Conservation (phyloP, 768 basidiomycete genomes). For the Punctularia strigosozonata region DNA sequence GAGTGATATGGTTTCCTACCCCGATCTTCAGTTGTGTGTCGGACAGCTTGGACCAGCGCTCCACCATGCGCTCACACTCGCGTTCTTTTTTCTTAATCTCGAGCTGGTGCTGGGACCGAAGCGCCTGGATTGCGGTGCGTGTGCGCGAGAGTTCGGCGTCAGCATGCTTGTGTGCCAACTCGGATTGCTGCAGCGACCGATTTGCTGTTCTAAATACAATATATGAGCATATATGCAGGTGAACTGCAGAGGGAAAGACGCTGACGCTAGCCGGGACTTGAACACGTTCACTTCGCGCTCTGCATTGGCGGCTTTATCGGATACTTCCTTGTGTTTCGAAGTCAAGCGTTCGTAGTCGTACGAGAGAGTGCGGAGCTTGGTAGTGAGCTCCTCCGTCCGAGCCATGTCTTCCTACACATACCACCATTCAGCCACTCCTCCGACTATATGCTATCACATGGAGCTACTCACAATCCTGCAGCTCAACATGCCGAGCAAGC, state of each 20-base stretch:
- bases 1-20: too few relatives aligned
- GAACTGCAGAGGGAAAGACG: slow-evolving; percentile 8
- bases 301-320: slow-evolving; percentile 54
- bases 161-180: slow-evolving; percentile 62
- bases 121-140: slow-evolving; percentile 52
- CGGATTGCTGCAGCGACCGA: slow-evolving; percentile 44
- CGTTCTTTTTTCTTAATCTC: slow-evolving; percentile 78
- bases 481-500: slow-evolving; percentile 62
- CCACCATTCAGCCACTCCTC: not conserved
- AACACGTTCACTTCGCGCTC: slow-evolving; percentile 69
- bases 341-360: slow-evolving; percentile 74
- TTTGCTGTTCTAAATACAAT: slow-evolving; percentile 26
- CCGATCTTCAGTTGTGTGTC: slow-evolving; percentile 56
- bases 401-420: slow-evolving; percentile 55
- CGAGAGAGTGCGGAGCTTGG: slow-evolving; percentile 62
- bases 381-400: slow-evolving; percentile 62
- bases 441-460: not conserved
- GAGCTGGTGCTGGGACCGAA: slow-evolving; percentile 54
- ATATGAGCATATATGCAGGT: slow-evolving; percentile 1
- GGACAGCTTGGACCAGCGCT: slow-evolving; percentile 62
- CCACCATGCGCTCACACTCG: slow-evolving; percentile 62
- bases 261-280: slow-evolving; percentile 64
- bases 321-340: slow-evolving; percentile 47
- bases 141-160: slow-evolving; percentile 59
- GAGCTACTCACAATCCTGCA: slow-evolving; percentile 56